Base-by-base conservation (phyloP, 129 eudicot genomes). In the Ambrosia trifida region DNA sequence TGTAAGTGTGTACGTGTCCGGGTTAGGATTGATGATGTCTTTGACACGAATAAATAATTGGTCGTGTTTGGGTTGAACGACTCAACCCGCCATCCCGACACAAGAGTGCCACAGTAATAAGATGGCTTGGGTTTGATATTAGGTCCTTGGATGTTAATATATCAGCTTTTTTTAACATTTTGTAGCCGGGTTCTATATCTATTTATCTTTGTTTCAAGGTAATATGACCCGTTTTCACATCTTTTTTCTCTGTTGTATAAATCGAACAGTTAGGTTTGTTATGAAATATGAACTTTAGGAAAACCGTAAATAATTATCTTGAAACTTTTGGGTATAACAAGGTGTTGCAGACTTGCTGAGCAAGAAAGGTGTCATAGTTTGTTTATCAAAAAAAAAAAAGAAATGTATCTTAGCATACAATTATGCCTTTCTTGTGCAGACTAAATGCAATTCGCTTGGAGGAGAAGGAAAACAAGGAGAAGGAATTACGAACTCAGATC, bases 391-490 rank as follows among this genome's bases (percentile, higher is more conserved):
- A n/a, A n/a, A n/a, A n/a, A n/a, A n/a, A n/a, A 45, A 47, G 72
- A 72, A 57, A 58, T 24, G 24, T 72, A 19, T 59, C 59, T 46
- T 44, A 30, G 12, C 32, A 35, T 17, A 12, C 17, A 31, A 31
- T 59, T 60, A 9, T 72, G 24, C 19, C n/a, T 68, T 72, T 59
- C 43, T 10, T 74, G 47, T 75, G 69, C 83, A 91, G 95, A 69
- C 80, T 73, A 54, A 91, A 91, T 78, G 83, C 91, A 69, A 81
- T 88, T 80, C 77, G 82, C 6, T 90, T 85, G 7, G 95, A 82
- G 72, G 97, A 87, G 80, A 91, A 91, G 80, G 95, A 87, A 78
- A 82, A 83, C 74, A 58, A 44, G 76, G 97, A 91, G 78, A 87
- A 87, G 81, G 95, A 85, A 76, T 45, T 82, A 78, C 81, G 91